These are phyloP conservation scores for Rhizopogon roseolus DNA, from an alignment of 768 basidiomycete species.

Conservation along the genomic window DNA sequence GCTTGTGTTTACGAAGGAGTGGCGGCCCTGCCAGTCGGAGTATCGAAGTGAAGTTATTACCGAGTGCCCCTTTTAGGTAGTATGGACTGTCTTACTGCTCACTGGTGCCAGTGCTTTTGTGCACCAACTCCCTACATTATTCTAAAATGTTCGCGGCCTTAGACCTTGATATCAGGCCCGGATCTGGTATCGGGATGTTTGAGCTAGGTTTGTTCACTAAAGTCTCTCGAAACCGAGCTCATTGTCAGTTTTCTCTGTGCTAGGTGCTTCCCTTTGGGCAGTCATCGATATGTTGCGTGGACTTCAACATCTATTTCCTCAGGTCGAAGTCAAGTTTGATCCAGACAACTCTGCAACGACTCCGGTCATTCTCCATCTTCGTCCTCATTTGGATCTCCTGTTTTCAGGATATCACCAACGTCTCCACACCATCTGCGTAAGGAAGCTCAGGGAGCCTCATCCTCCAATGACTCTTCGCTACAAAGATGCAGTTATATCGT, in stretches of 20 bases:
- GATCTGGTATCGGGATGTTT: constrained; percentile 71
- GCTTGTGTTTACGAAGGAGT: background rate
- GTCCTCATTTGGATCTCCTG: constrained; percentile 80
- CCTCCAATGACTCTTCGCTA: constrained; percentile 69
- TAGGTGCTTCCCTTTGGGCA: constrained; percentile 77
- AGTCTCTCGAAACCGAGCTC: background rate
- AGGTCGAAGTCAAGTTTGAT: constrained; percentile 82
- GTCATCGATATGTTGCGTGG: constrained; percentile 64
- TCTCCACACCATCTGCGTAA: constrained; percentile 71
- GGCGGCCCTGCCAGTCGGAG: background rate
- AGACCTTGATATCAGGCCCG: constrained; percentile 74
- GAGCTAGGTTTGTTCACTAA: constrained; percentile 50
- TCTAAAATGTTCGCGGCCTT: constrained; percentile 58
- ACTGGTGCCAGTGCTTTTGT: background rate
- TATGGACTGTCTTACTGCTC: background rate
- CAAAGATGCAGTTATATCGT: constrained; percentile 59
- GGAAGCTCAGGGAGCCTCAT: constrained; percentile 59
- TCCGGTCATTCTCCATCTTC: constrained; percentile 72
- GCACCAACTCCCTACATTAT: background rate
- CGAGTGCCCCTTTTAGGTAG: constrained; percentile 1
- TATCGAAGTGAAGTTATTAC: background rate
- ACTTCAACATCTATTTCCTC: constrained; percentile 67
- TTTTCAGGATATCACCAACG: constrained; percentile 79
- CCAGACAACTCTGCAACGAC: constrained; percentile 64
- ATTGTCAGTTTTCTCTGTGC: background rate